Base-by-base conservation (phyloP, 1,284 basidiomycete genomes). In the Leccinum subrobustum region DNA sequence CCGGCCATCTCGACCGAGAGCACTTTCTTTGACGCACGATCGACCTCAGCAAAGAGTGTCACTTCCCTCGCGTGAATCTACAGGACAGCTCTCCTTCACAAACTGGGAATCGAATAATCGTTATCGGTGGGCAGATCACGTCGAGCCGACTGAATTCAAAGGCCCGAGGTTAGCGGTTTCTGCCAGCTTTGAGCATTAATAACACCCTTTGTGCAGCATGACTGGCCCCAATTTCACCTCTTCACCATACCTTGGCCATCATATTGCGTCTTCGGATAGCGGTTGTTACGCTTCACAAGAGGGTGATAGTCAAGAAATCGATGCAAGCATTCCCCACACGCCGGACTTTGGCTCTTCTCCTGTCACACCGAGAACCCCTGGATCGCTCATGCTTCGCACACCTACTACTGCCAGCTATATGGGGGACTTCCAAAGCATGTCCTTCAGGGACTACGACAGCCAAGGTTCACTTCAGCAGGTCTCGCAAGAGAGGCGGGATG, bases 321-420 rank as follows among this genome's bases (percentile, higher is more conserved):
- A 76, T 59, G 53, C 76, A 16, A 74, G 73, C 57, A 69, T 80
- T 50, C 77, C 78, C 7, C 74, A 73, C 11, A 84, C 80, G 8
- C 81, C 83, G 16, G 78, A 75, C 18, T 75, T 82, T 35, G 79
- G 75, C 7, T 68, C 75, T 60, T 83, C 82, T 20, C 79, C 83
- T 18, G 71, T 81, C 35, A 82, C 81, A 0, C 81, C 82, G 3
- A 78, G 76, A 63, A 85, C 82, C 2, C 76, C 81, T 48, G 79
- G 75, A 44, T 79, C 77, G 6, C 63, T 76, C 16, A 80, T 80
- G 65, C 79, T 82, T 44, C 70, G 72, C 31, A 83, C 82, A 12
- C 83, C 79, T 3, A 78, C 76, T 16, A 77, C 72, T 52, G 65
- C 65, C 54, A 75, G 68, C 52, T 71, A 68, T 60, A 61, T 73